phyloP scores from a whole-genome alignment of 768 basidiomycete species.

The Pleurotus tuoliensis region DNA sequence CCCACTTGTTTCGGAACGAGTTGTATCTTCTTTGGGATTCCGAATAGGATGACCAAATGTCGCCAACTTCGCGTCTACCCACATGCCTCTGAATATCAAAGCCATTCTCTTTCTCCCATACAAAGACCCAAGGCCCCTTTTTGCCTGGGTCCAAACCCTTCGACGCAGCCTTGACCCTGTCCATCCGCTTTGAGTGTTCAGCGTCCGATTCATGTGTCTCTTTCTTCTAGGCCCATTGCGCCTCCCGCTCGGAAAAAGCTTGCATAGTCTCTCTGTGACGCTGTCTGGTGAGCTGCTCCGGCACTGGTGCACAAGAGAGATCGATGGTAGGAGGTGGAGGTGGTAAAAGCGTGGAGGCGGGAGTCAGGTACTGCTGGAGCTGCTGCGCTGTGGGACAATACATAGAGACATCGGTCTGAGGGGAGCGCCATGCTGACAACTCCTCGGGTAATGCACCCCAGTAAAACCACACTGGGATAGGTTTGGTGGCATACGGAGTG shows the following conservation, averaged over 20 bases:
- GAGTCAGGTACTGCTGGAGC: background rate
- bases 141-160: constrained; percentile 15
- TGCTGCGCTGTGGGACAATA: background rate
- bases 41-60: constrained; percentile 14
- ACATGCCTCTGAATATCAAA: constrained; percentile 15
- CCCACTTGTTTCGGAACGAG: constrained; percentile 18
- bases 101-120: constrained; percentile 18
- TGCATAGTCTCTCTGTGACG: background rate
- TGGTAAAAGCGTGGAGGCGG: background rate
- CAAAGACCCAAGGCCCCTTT: constrained; percentile 17
- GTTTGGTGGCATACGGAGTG: no score
- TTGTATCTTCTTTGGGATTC: constrained; percentile 13
- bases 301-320: background rate
- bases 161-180: constrained; percentile 11
- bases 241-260: constrained; percentile 3
- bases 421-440: background rate
- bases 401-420: background rate
- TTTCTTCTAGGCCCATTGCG: background rate
- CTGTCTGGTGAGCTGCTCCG: background rate
- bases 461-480: background rate
- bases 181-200: background rate
- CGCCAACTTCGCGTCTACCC: constrained; percentile 7
- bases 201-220: background rate
- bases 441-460: background rate
- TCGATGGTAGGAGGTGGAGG: background rate